phyloP scores from a whole-genome alignment of 2,329 filamentous ascomycete species.

The Thelonectria discophora region DNA sequence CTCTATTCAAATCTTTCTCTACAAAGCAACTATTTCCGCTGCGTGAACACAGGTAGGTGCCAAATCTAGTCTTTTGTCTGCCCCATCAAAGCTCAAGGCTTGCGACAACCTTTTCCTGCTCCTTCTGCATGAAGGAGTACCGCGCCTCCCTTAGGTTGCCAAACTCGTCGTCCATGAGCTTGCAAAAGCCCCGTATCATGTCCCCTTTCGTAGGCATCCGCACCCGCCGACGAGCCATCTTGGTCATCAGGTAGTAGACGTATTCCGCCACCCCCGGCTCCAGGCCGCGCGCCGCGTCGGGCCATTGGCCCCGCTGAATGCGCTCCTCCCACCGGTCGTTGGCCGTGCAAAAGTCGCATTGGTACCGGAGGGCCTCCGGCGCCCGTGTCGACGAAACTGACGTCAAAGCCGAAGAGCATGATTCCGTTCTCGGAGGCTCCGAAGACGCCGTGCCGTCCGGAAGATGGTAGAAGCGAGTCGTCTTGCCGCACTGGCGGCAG shows the following conservation, averaged over 20 bases:
- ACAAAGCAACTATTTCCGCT: no score
- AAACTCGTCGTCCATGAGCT: conserved; percentile 28
- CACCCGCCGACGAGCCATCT: conserved; percentile 4
- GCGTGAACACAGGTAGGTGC: no score
- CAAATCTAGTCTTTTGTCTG: no score
- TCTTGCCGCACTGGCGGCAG: conserved; percentile 11
- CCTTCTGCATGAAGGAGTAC: background rate
- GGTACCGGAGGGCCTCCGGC: background rate
- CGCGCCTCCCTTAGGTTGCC: conserved; percentile 8
- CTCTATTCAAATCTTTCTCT: no score
- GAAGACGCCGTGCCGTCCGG: no score
- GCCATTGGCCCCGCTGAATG: conserved; percentile 25
- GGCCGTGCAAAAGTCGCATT: conserved; percentile 29
- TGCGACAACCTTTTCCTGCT: background rate
- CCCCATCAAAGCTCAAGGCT: conserved; percentile 15
- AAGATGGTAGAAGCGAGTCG: background rate
- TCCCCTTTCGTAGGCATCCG: rapidly evolving
- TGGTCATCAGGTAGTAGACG: conserved; percentile 26
- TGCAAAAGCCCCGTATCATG: conserved; percentile 1
- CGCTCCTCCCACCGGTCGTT: conserved; percentile 1
- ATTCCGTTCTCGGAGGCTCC: no score
- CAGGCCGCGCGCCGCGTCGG: background rate
- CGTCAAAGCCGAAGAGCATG: background rate
- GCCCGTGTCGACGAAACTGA: conserved; percentile 3
- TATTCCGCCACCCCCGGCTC: conserved; percentile 30